Base-by-base conservation (phyloP, 1,284 basidiomycete species). In the Rugiboletus extremiorientalis region DNA sequence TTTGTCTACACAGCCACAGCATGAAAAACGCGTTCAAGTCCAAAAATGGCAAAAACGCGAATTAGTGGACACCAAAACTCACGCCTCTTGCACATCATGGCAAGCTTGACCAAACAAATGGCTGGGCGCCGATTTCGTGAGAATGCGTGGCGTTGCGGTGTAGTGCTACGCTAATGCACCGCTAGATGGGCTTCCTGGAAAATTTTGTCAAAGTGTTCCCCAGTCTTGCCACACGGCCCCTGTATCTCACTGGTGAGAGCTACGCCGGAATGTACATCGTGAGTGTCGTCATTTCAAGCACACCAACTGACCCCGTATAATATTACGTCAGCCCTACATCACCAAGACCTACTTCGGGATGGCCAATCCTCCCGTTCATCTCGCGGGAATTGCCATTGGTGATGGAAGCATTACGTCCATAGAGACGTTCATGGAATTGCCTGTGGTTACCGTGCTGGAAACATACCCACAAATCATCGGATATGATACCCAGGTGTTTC, bases 401-500 rank as follows among this genome's bases (percentile, higher is more conserved):
- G 85, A 90, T 69, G 87, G 84, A 9, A 72, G 84, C 10, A 76
- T 88, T 30, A 76, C 79, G 3, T 75, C 79, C 22, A 75, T 63
- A 25, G 73, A 77, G 44, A 78, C 79, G 14, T 85, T 80, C 52
- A 74, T 79, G 50, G 69, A 82, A 27, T 61, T 84, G 0, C 83
- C 85, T 22, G 78, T 82, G 14, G 84, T 89, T 65, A 63, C 79
- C 50, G 76, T 85, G 31, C 72, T 90, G 16, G 81, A 88, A 71
- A 89, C 88, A 4, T 88, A 83, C 63, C 88, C 88, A 3, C 88
- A 89, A 69, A 72, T 91, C 31, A 88, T 90, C 46, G 84, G 81
- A 27, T 91, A 88, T 63, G 84, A 90, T 61, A 72, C 76, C 28
- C 79, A 81, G 12, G 84, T 88, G 4, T 84, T 82, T 64, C 76